phyloP scores from a whole-genome alignment of 805 yeast species.

The Monosporozyma yasuniensis region DNA sequence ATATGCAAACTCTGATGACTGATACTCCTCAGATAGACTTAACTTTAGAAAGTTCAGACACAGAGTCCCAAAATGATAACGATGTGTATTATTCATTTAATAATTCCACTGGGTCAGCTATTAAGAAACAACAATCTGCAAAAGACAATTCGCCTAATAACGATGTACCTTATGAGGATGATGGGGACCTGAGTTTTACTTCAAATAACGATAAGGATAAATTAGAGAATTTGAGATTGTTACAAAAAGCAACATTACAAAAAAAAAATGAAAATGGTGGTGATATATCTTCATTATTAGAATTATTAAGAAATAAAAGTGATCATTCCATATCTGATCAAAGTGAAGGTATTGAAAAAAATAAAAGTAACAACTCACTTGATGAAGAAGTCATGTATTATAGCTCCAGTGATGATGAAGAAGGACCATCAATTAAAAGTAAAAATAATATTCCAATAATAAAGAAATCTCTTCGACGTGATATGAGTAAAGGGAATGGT shows the following conservation, averaged over 20 bases:
- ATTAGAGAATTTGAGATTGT: slow-evolving; percentile 1
- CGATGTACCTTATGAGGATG: not conserved
- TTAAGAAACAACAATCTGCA: not conserved
- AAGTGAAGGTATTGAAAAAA: not conserved
- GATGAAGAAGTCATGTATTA: not conserved
- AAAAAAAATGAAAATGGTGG: not conserved
- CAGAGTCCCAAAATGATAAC: not conserved
- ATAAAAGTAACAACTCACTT: not conserved
- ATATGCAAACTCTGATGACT: not conserved
- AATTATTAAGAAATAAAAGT: not conserved
- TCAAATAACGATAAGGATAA: slow-evolving; percentile 2
- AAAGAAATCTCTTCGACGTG: not conserved
- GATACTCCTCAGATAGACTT: slow-evolving; percentile 12
- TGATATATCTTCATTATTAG: not conserved
- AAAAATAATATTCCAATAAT: slow-evolving; percentile 37
- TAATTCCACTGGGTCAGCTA: not conserved
- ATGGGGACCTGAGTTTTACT: not conserved
- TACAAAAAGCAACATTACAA: not conserved
- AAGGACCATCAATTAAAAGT: not conserved
- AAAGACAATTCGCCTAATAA: not conserved
- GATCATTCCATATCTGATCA: not conserved
- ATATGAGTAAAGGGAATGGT: not conserved
- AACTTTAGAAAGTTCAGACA: slow-evolving; percentile 11
- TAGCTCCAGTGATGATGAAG: slow-evolving; percentile 1
- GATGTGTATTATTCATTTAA: not conserved